A percentile compares a stretch with the other conserved stretches of the same genome.
Conservation (phyloP, 2,329 filamentous ascomycete species). For the Neurospora sp. region DNA sequence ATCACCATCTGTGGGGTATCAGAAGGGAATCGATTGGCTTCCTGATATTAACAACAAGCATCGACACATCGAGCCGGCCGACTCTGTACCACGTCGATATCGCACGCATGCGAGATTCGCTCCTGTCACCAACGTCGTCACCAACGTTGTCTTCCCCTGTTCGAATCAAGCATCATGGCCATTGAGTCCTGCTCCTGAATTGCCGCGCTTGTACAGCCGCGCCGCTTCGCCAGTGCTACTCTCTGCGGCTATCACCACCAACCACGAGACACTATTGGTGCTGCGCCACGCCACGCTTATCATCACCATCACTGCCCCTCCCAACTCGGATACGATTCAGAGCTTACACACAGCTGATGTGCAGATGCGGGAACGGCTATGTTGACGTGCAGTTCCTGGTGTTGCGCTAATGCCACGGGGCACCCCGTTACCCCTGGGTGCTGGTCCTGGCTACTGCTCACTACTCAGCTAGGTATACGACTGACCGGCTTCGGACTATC, state of each 20-base stretch:
- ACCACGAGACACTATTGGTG: not conserved
- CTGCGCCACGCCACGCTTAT: not conserved
- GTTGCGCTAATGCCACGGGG: not conserved
- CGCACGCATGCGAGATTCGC: not conserved
- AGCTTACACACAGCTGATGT: not conserved
- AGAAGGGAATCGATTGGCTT: not conserved
- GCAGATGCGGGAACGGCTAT: not conserved
- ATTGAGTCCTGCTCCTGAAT: not conserved
- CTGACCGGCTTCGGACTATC: not conserved
- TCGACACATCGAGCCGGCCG: not conserved
- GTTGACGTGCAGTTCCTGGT: not conserved
- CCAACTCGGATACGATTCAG: not conserved
- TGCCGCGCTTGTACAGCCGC: not conserved
- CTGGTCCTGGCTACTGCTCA: not conserved
- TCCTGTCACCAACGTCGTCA: not conserved
- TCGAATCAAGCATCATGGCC: not conserved
- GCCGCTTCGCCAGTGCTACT: not conserved
- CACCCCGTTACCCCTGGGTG: not conserved
- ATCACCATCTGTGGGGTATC: not conserved
- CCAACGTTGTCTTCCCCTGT: not conserved
- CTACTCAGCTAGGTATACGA: not conserved
- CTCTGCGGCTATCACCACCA: not conserved
- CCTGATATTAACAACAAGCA: not conserved
- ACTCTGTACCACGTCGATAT: not conserved
- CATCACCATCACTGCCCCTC: not conserved